Evolutionary conservation across 306 rosid genomes (phyloP).

Genomic region (Cicer chorassanicum): DNA sequence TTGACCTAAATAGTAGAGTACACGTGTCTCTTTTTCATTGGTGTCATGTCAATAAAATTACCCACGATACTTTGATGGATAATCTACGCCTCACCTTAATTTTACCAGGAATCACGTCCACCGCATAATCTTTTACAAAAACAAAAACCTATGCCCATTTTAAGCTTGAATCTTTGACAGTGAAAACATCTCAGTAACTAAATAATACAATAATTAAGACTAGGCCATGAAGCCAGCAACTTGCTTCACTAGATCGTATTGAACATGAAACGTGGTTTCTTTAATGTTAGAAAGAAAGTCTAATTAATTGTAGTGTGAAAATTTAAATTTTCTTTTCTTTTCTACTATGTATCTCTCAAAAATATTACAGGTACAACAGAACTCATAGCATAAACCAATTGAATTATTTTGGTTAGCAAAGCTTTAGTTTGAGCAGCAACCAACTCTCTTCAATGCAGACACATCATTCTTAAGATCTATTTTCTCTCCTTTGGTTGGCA

Average conservation of each 20-base stretch:
- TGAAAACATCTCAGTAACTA: background rate
- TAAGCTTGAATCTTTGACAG: background rate
- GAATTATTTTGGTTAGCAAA: background rate
- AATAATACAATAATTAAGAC: background rate
- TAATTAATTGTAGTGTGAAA: background rate
- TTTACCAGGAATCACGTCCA: no score
- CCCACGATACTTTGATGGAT: no score
- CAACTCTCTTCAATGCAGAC: slow-evolving; percentile 1
- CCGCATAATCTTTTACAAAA: background rate
- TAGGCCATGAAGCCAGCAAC: background rate
- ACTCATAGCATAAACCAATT: background rate
- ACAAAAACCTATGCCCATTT: background rate
- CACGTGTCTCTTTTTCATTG: no score
- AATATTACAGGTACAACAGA: background rate
- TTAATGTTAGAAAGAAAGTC: background rate
- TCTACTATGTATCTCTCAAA: background rate
- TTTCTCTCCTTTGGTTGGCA: background rate
- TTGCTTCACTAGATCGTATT: background rate
- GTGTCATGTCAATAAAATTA: no score
- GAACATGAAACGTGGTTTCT: background rate
- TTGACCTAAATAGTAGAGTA: no score
- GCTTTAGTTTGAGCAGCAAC: background rate
- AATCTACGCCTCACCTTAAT: no score
- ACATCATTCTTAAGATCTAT: slow-evolving; percentile 5
- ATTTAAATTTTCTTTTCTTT: background rate